These are phyloP conservation scores for Nicotiana attenuata DNA, from an alignment of 257 asterid species.

Conservation along the genomic window DNA sequence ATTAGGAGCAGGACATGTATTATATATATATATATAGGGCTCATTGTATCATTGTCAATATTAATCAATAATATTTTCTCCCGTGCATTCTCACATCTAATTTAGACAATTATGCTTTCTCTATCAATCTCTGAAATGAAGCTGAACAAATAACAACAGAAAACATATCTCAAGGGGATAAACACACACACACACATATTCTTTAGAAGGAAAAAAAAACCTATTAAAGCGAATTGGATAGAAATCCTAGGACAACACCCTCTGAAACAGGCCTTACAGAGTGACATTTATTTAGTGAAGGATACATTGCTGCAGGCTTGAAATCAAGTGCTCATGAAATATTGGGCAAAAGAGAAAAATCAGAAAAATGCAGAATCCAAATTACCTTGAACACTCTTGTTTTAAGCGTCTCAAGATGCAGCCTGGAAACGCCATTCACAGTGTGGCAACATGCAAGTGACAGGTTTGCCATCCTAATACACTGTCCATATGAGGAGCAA, in stretches of 20 bases:
- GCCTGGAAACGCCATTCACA: conserved; percentile 48
- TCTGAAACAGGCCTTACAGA: background rate
- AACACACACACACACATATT: background rate
- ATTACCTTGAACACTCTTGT: conserved; percentile 44
- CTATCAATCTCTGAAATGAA: background rate
- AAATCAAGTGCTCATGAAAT: conserved; percentile 1
- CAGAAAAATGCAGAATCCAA: background rate
- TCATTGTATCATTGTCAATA: too few relatives aligned
- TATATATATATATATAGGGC: too few relatives aligned
- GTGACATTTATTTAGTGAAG: background rate
- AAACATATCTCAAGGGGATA: background rate
- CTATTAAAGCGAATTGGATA: background rate
- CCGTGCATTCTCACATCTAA: too few relatives aligned
- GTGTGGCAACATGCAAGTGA: conserved; percentile 43
- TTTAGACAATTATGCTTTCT: background rate
- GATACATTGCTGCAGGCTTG: background rate
- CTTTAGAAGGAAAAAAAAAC: background rate
- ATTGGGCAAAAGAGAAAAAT: conserved; percentile 6
- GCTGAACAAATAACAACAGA: background rate
- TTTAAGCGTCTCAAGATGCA: conserved; percentile 37
- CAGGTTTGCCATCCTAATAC: conserved; percentile 46
- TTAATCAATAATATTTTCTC: too few relatives aligned
- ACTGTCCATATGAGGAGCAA: conserved; percentile 21
- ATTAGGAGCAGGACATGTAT: too few relatives aligned
- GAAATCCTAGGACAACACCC: background rate